Evolutionary conservation across 78 protist genomes (phyloP).

Genomic region (Dictyostelium purpureum): DNA sequence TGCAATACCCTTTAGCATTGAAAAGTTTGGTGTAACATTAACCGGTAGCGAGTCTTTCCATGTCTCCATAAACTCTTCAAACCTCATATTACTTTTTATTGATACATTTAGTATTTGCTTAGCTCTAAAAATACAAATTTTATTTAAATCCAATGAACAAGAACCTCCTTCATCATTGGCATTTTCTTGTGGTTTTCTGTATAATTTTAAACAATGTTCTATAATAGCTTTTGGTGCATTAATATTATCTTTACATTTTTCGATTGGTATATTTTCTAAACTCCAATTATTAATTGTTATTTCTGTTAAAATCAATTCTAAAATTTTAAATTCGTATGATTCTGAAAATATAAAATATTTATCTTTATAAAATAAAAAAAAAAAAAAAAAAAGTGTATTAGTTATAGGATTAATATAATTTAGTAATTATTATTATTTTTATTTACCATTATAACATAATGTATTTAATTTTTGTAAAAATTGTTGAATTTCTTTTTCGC

Average conservation of each 20-base stretch:
- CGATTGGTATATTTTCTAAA: constrained; percentile 12
- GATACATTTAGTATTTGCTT: constrained; percentile 34
- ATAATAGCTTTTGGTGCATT: neutral
- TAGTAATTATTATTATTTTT: neutral
- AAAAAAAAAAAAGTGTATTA: neutral
- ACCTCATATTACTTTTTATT: neutral
- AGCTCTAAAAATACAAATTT: constrained; percentile 44
- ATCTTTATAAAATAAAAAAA: neutral
- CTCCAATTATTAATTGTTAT: constrained; percentile 31
- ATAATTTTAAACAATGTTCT: constrained; percentile 5
- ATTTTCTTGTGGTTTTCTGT: neutral
- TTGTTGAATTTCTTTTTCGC: constrained; percentile 6
- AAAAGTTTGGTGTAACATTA: constrained; percentile 30
- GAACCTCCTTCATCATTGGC: neutral
- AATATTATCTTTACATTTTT: neutral
- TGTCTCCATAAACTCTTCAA: constrained; percentile 41
- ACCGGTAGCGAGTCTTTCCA: constrained; percentile 54
- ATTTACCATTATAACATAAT: neutral
- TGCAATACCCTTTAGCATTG: constrained; percentile 38
- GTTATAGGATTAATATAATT: neutral
- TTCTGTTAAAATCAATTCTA: constrained; percentile 54
- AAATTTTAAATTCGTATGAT: neutral
- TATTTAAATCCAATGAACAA: neutral
- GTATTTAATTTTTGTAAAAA: neutral
- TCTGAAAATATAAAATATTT: constrained; percentile 26